Evolutionary conservation across 352 stramenopile genomes (phyloP), one percentile per base, ranked within the genome.

Genomic region (Globisporangium orthogonon): DNA sequence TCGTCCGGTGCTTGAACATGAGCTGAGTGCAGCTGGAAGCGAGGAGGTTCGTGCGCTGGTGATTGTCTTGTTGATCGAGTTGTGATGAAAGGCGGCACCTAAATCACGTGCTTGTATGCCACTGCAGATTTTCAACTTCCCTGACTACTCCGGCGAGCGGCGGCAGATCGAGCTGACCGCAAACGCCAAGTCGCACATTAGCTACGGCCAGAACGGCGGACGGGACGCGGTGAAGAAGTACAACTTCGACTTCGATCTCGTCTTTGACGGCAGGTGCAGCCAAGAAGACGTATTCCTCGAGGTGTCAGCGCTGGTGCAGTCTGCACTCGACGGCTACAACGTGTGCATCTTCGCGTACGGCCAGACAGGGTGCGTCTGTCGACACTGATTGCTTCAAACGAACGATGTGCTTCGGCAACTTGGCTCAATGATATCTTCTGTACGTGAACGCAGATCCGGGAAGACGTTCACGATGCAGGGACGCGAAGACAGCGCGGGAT

Each of bases 241-340:
- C 65, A 80, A 66, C 44, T 99, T 99, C 64, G 90, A 96, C 49
- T 99, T 99, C 65, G 97, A 99, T 67, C 83, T 97, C 45, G 96
- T 99, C 2, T 99, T 99, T 63, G 78, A 94, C 54, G 92, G 89
- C 33, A 76, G 74, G 11, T 93, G 87, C 45, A 95, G 71, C 7
- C 97, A 99, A 76, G 94, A 98, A 60, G 76, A 97, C 43, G 83
- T 99, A 7, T 99, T 99, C 66, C 68, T 96, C 7, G 97, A 99
- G 71, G 92, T 98, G 1, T 94, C 93, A 48, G 87, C 91, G 31
- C 67, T 99, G 14, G 87, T 98, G 6, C 94, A 98, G 63, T 97
- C 87, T 53, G 91, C 90, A 4, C 64, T 99, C 7, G 95, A 98
- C 74, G 96, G 96, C 41, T 98, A 94, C 72, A 96, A 98, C 62